Evolutionary conservation across 1,284 basidiomycete species (phyloP), one percentile per base, ranked within the genome.

Genomic region (Athelia psychrophila): DNA sequence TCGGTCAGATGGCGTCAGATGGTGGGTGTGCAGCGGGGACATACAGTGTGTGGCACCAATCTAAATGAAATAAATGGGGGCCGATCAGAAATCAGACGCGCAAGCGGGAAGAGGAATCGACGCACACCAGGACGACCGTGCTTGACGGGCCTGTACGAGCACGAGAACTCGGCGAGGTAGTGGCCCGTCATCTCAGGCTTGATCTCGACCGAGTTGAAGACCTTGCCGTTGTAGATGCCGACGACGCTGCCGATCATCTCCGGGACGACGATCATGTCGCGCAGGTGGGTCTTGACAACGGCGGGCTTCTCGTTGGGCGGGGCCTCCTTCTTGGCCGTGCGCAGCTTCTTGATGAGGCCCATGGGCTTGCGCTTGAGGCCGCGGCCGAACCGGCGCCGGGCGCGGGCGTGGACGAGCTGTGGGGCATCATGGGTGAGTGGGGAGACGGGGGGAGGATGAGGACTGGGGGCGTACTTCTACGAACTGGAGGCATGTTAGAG

Each of bases 131-230:
- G 93, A 64, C 95, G 93, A 84, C 96, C 96, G 85, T 99, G 97
- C 81, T 95, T 95, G 75, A 98, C 96, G 69, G 96, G 95, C 75
- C 90, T 87, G 91, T 98, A 99, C 60, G 94, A 95, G 78, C 90
- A 91, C 47, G 84, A 89, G 76, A 89, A 88, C 80, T 99, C 96
- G 62, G 82, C 95, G 66, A 99, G 94, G 83, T 99, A 99, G 85
- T 96, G 95, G 60, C 96, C 97, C 60, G 91, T 93, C 97, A 98
- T 98, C 78, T 99, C 97, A 63, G 97, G 95, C 83, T 97, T 99
- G 83, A 99, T 95, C 79, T 98, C 95, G 58, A 98, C 93, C 48
- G 91, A 88, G 82, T 93, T 95, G 84, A 95, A 96, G 58, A 91
- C 88, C 85, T 95, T 95, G 67, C 95, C 95, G 71, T 95, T 96